Evolutionary conservation across 2,329 filamentous ascomycete genomes (phyloP).

Genomic region (Trichothecium sympodiale): DNA sequence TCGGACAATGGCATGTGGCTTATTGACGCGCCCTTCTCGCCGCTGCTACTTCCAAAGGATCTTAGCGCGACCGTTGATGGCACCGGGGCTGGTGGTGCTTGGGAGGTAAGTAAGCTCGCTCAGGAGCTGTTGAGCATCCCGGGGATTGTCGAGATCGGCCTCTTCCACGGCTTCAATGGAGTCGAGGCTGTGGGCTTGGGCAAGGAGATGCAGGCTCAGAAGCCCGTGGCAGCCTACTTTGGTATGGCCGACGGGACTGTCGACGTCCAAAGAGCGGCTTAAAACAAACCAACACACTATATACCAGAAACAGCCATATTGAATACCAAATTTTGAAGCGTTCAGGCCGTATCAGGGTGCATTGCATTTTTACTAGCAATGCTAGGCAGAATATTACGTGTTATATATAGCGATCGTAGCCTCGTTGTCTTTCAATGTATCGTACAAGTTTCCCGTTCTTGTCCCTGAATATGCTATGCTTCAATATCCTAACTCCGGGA

Average conservation of each 20-base stretch:
- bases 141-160: constrained; percentile 82
- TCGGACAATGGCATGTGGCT: constrained; percentile 58
- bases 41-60: constrained; percentile 54
- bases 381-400: constrained; percentile 1
- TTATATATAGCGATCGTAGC: constrained; percentile 5
- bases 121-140: constrained; percentile 67
- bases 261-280: constrained; percentile 28
- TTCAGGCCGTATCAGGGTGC: neutral
- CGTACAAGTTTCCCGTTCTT: constrained; percentile 3
- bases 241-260: constrained; percentile 72
- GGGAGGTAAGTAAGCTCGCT: constrained; percentile 71
- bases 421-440: constrained; percentile 2
- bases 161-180: constrained; percentile 79
- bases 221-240: constrained; percentile 90
- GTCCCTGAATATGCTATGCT: constrained; percentile 7
- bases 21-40: constrained; percentile 80
- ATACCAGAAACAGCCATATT: neutral
- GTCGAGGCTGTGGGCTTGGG: constrained; percentile 43
- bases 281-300: neutral
- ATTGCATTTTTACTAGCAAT: no score
- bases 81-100: constrained; percentile 45
- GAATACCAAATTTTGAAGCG: neutral
- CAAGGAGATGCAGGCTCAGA: constrained; percentile 63
- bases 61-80: constrained; percentile 36
- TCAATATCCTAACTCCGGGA: constrained; percentile 2